Evolutionary conservation across 441 rosid species (phyloP).

Genomic region (Euphorbia corollata): DNA sequence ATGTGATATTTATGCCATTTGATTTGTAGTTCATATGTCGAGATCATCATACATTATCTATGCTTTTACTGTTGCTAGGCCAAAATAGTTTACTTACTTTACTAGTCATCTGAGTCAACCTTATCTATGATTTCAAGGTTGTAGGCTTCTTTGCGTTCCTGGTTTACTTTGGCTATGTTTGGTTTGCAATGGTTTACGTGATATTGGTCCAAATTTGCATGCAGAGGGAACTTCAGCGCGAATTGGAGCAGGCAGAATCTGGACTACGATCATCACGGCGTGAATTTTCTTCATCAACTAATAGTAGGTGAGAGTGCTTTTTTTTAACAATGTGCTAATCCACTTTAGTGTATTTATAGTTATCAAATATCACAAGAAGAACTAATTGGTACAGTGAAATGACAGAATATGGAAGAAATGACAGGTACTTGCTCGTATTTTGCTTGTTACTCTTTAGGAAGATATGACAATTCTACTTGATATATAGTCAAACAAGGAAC

Average conservation of each 20-base stretch:
- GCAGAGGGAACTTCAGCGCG: constrained; percentile 86
- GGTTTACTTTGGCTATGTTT: background rate
- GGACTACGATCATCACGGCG: constrained; percentile 63
- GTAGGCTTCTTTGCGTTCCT: background rate
- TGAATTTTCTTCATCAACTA: constrained; percentile 51
- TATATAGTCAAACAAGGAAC: background rate
- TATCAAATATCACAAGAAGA: background rate
- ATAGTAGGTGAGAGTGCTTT: constrained; percentile 36
- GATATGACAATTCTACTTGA: background rate
- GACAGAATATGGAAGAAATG: background rate
- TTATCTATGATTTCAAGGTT: background rate
- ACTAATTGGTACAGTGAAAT: background rate
- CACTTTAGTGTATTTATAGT: background rate
- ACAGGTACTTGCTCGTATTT: constrained; percentile 4
- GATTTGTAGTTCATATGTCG: too few relatives aligned
- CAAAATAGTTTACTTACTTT: too few relatives aligned
- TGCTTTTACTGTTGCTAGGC: too few relatives aligned
- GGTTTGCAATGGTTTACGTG: background rate
- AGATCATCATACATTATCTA: too few relatives aligned
- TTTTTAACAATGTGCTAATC: background rate
- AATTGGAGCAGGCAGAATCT: constrained; percentile 77
- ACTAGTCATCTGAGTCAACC: too few relatives aligned
- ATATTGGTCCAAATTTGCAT: constrained; percentile 12
- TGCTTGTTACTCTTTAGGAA: background rate
- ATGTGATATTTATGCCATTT: too few relatives aligned